Evolutionary conservation across 495 filamentous ascomycete species (phyloP).

Genomic region (Cercophora scortea): DNA sequence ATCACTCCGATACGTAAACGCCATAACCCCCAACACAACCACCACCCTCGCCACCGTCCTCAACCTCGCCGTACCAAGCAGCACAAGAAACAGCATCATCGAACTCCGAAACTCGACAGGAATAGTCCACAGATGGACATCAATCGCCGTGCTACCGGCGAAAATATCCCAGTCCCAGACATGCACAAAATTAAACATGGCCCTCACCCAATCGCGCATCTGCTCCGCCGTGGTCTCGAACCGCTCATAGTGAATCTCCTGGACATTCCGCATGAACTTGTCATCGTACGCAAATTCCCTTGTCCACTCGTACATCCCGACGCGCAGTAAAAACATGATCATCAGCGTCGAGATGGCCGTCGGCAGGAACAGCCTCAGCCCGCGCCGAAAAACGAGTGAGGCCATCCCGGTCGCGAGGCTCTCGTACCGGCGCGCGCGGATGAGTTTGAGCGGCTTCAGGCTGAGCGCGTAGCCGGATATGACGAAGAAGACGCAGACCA

Average conservation of each 20-base stretch:
- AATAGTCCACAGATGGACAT: constrained; percentile 68
- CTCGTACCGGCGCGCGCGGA: constrained; percentile 36
- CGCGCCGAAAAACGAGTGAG: constrained; percentile 60
- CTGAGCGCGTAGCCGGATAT: constrained; percentile 66
- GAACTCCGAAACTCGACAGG: constrained; percentile 61
- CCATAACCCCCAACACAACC: constrained; percentile 18
- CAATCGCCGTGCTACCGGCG: constrained; percentile 44
- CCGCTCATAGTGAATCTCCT: constrained; percentile 30
- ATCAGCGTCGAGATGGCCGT: constrained; percentile 50
- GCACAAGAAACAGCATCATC: constrained; percentile 54
- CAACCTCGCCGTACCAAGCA: constrained; percentile 37
- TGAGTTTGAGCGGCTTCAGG: constrained; percentile 54
- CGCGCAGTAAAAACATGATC: constrained; percentile 47
- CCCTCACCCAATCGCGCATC: constrained; percentile 23
- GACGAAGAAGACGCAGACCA: constrained; percentile 72
- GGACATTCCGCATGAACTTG: constrained; percentile 29
- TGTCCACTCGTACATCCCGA: constrained; percentile 42
- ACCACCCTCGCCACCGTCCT: constrained; percentile 16
- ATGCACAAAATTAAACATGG: constrained; percentile 31
- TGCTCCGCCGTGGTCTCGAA: constrained; percentile 17
- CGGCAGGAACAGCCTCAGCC: constrained; percentile 59
- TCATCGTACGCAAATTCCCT: constrained; percentile 29
- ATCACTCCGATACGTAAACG: constrained; percentile 23
- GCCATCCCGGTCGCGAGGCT: constrained; percentile 34
- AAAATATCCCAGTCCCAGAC: constrained; percentile 32